Percentiles rank a stretch among this genome's conserved stretches.
These are phyloP conservation scores for Capsella rubella DNA, from an alignment of 441 rosid genomes.

Conservation along the genomic window DNA sequence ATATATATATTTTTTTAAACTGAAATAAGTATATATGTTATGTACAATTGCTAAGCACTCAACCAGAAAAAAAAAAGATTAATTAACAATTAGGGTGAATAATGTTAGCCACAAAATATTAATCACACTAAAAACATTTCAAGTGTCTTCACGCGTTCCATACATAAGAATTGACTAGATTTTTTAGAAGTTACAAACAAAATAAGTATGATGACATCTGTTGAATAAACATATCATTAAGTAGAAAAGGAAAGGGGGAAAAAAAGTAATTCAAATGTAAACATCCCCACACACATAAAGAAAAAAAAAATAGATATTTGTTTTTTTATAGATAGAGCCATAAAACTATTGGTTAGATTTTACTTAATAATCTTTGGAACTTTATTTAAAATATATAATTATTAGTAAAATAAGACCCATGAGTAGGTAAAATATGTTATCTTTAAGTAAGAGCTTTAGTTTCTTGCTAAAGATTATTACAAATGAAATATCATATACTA, in stretches of 20 bases:
- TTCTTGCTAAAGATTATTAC: not conserved
- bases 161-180: not conserved
- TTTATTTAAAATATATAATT: not conserved
- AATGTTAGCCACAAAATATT: not conserved
- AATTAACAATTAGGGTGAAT: not conserved
- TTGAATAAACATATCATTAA: not conserved
- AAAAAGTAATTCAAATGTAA: not conserved
- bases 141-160: slow-evolving; percentile 20
- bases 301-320: not conserved
- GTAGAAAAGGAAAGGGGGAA: not conserved
- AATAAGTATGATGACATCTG: not conserved
- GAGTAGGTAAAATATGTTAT: slow-evolving; percentile 14
- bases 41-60: slow-evolving; percentile 1
- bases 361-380: not conserved
- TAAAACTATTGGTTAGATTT: slow-evolving; percentile 1
- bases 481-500: not conserved
- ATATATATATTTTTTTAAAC: not conserved
- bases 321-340: no score
- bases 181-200: slow-evolving; percentile 3
- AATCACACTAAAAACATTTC: not conserved
- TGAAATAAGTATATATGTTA: not conserved
- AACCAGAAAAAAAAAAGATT: not conserved
- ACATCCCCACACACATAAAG: not conserved
- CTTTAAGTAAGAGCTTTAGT: not conserved
- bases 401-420: not conserved